Base-by-base conservation (phyloP, 2,329 filamentous ascomycete species). In the Pseudopithomyces chartarum region DNA sequence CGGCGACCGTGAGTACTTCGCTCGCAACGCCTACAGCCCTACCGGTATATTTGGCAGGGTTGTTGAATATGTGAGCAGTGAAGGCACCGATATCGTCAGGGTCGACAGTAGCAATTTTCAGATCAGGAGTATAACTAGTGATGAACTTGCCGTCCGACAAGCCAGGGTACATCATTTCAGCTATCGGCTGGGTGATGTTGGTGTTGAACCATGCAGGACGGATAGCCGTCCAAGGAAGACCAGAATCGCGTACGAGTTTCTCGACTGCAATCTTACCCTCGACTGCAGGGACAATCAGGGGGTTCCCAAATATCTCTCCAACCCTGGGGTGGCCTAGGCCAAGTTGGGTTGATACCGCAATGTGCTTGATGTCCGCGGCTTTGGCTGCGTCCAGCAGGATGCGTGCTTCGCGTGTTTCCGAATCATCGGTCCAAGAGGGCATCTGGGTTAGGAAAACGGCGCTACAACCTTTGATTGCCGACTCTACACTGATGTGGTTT, bases 161-260 rank as follows among this genome's bases (percentile, higher is more conserved):
- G 0, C 74, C 77, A 0, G 75, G 71, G 55, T 79, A 81, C 69
- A 78, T 73, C 38, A 49, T 59, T 8, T 49, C 51, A 1, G 78
- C 75, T 11, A 78, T 68, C 2, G 81, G 81, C 3, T 68, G 55
- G 4, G 84, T 46, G 57, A 79, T 80, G 62, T 85, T 85, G 19
- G 76, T 73, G 78, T 83, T 82, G 72, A 85, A 85, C 61, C 75
- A 78, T 1, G 78, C 80, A 0, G 81, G 81, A 1, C 81, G 79
- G 1, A 85, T 64, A 20, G 85, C 76, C 0, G 82, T 84, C 77
- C 79, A 84, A 7, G 65, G 59, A 64, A 8, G 61, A 52, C 19
- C 74, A 68, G 3, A 81, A 65, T 19, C 68, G 22, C 57, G 59
- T 6, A 68, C 61, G 2, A 66, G 42, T 1, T 71, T 57, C 58